Conservation (phyloP, 495 filamentous ascomycete species). For the Chlorociboria aeruginascens region DNA sequence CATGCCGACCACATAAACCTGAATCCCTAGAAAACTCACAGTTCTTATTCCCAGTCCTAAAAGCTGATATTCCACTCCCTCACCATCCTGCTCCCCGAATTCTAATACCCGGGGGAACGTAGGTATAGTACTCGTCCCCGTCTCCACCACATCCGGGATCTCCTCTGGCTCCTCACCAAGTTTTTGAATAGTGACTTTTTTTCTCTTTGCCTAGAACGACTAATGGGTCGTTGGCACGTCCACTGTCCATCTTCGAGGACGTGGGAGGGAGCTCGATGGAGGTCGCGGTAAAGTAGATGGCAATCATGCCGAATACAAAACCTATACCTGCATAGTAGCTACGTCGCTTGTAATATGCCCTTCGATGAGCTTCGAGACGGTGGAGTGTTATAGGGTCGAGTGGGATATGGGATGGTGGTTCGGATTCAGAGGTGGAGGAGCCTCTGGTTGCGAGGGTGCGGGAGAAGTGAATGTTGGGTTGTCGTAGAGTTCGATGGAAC, state of each 20-base stretch:
- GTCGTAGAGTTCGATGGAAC: too few species aligned
- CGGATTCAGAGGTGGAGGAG: too few species aligned
- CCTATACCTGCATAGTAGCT: constrained; percentile 36
- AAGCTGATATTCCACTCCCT: constrained; percentile 60
- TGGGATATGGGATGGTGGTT: constrained; percentile 20
- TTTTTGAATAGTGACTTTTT: constrained; percentile 43
- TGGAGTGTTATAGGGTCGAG: constrained; percentile 34
- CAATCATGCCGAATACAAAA: constrained; percentile 31
- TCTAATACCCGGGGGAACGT: constrained; percentile 64
- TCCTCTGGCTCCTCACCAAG: constrained; percentile 26
- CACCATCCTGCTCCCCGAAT: constrained; percentile 26
- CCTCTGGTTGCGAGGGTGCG: neutral
- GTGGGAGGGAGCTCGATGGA: constrained; percentile 22
- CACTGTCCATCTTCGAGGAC: constrained; percentile 29
- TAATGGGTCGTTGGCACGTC: constrained; percentile 29
- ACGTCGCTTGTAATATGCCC: constrained; percentile 33
- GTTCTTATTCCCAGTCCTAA: constrained; percentile 79
- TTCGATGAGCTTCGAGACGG: constrained; percentile 26
- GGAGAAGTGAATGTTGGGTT: neutral
- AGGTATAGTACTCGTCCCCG: constrained; percentile 74
- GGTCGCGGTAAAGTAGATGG: constrained; percentile 34
- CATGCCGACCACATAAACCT: constrained; percentile 89
- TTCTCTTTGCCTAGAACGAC: constrained; percentile 30
- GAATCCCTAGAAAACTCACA: constrained; percentile 79
- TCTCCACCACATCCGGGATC: constrained; percentile 53